phyloP scores from a whole-genome alignment of 768 basidiomycete species.

The Mycena olivaceomarginata region DNA sequence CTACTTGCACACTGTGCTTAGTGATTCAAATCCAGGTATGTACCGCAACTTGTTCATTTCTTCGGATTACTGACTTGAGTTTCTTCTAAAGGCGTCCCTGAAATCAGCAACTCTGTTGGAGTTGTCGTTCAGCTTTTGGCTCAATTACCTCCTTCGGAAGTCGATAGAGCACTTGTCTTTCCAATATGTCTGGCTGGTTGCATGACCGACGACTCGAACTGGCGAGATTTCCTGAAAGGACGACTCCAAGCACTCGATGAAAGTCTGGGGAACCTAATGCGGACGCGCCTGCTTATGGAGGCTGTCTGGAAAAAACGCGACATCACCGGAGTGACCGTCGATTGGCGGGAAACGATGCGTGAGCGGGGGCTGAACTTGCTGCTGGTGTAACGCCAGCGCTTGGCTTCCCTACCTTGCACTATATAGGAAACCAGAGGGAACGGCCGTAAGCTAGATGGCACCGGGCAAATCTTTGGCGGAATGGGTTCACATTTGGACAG shows the following conservation, averaged over 20 bases:
- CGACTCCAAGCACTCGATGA: conserved; percentile 74
- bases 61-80: conserved; percentile 21
- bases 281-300: conserved; percentile 78
- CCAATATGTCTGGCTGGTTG: conserved; percentile 85
- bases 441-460: no score
- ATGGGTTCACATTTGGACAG: no score
- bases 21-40: conserved; percentile 82
- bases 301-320: conserved; percentile 83
- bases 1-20: conserved; percentile 84
- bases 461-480: no score
- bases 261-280: conserved; percentile 76
- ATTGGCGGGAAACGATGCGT: conserved; percentile 77
- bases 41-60: conserved; percentile 35
- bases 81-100: conserved; percentile 82
- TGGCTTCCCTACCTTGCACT: no score
- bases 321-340: conserved; percentile 69
- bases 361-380: conserved; percentile 70
- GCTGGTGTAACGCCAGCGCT: conserved; percentile 70
- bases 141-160: conserved; percentile 72
- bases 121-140: conserved; percentile 71
- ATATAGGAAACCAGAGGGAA: no score
- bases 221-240: conserved; percentile 75
- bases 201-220: conserved; percentile 79
- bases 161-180: conserved; percentile 83
- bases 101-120: conserved; percentile 77